phyloP scores from a whole-genome alignment of 2,329 filamentous ascomycete species.

The Xylaria sp. region DNA sequence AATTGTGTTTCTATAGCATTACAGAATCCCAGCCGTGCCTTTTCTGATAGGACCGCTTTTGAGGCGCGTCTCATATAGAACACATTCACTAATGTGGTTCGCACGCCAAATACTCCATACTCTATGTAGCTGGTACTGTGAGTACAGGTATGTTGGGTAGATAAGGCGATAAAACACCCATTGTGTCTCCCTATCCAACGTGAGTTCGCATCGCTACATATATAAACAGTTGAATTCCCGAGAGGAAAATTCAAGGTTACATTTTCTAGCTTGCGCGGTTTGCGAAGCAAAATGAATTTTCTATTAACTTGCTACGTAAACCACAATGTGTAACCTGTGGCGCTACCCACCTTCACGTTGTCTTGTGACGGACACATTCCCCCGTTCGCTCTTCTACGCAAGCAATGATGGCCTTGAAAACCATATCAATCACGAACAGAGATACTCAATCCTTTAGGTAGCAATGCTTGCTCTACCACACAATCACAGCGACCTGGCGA shows the following conservation, averaged over 20 bases:
- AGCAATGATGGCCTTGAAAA: neutral
- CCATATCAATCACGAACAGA: neutral
- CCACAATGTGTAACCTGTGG: neutral
- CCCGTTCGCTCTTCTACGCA: neutral
- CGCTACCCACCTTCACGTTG: neutral
- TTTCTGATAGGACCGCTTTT: neutral
- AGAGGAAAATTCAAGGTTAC: neutral
- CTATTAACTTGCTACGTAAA: neutral
- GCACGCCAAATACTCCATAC: neutral
- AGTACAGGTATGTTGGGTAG: neutral
- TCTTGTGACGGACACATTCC: neutral
- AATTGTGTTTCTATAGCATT: neutral
- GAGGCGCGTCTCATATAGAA: neutral
- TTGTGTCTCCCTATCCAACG: too few relatives aligned
- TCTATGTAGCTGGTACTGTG: neutral
- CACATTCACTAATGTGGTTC: too few relatives aligned
- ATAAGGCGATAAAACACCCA: neutral
- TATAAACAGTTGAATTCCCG: neutral
- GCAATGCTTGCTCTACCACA: neutral
- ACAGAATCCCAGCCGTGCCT: neutral
- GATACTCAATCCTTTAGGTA: neutral
- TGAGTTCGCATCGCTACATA: too few relatives aligned
- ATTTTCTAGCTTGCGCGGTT: neutral
- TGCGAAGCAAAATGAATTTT: neutral
- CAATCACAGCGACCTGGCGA: conserved; percentile 2